Evolutionary conservation across 176 grass and related monocot genomes (phyloP).

Genomic region (Neostapfia colusana): DNA sequence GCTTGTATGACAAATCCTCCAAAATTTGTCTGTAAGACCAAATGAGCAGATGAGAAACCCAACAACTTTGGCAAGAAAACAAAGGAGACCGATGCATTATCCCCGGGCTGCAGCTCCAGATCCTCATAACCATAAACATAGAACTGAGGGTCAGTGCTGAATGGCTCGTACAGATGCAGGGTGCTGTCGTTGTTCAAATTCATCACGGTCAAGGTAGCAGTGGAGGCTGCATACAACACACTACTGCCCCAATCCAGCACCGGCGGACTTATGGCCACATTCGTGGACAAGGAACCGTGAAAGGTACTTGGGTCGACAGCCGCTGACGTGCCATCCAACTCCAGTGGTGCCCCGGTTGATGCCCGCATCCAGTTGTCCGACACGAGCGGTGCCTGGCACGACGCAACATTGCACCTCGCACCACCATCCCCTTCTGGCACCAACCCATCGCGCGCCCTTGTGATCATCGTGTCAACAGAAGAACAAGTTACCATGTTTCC

Average conservation of each 20-base stretch:
- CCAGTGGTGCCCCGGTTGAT: conserved; percentile 47
- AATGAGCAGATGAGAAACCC: conserved; percentile 67
- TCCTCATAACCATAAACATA: conserved; percentile 74
- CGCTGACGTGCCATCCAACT: conserved; percentile 45
- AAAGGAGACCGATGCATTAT: conserved; percentile 66
- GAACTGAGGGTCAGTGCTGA: conserved; percentile 82
- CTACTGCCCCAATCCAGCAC: conserved; percentile 73
- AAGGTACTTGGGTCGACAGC: conserved; percentile 37
- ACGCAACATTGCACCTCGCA: conserved; percentile 32
- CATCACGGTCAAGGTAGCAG: conserved; percentile 59
- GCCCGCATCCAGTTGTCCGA: conserved; percentile 84
- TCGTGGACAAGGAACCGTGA: conserved; percentile 50
- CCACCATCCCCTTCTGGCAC: conserved; percentile 35
- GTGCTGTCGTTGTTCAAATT: conserved; percentile 60
- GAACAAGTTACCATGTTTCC: conserved; percentile 67
- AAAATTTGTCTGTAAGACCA: conserved; percentile 86
- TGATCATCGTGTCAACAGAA: conserved; percentile 42
- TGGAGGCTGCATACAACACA: conserved; percentile 66
- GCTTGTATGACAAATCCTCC: conserved; percentile 91
- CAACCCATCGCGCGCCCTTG: conserved; percentile 25
- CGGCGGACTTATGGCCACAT: conserved; percentile 70
- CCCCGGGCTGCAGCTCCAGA: conserved; percentile 61
- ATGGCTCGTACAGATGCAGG: conserved; percentile 69
- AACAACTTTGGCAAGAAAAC: conserved; percentile 79
- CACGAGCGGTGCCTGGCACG: conserved; percentile 71